These are phyloP conservation scores for Pythium monospermum DNA, from an alignment of 352 stramenopile genomes.

Conservation along the genomic window DNA sequence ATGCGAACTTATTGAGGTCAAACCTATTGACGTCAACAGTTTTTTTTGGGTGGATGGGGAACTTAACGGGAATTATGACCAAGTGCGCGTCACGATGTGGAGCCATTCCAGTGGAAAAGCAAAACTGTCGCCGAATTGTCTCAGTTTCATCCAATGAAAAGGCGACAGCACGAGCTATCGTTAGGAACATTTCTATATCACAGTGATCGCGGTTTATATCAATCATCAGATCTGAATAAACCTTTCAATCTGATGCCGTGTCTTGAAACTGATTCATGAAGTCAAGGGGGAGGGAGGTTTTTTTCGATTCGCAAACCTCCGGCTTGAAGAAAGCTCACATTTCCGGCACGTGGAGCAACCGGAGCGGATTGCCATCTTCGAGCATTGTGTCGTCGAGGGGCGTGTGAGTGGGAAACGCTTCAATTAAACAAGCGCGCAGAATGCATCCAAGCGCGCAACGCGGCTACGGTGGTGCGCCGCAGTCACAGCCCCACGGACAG, in stretches of 20 bases:
- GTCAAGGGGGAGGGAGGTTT: neutral
- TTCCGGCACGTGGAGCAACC: slow-evolving; percentile 4
- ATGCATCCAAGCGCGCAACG: slow-evolving; percentile 18
- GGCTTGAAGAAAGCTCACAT: slow-evolving; percentile 4
- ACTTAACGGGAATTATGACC: slow-evolving; percentile 15
- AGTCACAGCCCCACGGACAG: slow-evolving; percentile 3
- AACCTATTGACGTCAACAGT: slow-evolving; percentile 15
- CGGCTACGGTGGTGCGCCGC: slow-evolving; percentile 6
- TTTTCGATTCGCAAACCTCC: neutral
- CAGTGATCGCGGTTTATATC: no score
- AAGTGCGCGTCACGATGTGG: slow-evolving; percentile 3
- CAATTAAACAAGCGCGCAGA: neutral
- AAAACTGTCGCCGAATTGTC: no score
- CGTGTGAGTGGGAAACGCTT: no score
- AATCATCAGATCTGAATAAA: neutral
- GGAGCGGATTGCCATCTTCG: no score
- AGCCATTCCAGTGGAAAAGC: no score
- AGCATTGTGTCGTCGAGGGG: no score
- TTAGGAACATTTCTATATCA: no score
- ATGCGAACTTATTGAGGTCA: neutral
- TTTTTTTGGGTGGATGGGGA: slow-evolving; percentile 5
- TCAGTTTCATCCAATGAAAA: no score
- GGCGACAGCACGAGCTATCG: no score
- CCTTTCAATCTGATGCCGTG: no score
- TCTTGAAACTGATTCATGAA: neutral